Evolutionary conservation across 2,329 filamentous ascomycete genomes (phyloP).

Genomic region (Aspergillus novoparasiticus): DNA sequence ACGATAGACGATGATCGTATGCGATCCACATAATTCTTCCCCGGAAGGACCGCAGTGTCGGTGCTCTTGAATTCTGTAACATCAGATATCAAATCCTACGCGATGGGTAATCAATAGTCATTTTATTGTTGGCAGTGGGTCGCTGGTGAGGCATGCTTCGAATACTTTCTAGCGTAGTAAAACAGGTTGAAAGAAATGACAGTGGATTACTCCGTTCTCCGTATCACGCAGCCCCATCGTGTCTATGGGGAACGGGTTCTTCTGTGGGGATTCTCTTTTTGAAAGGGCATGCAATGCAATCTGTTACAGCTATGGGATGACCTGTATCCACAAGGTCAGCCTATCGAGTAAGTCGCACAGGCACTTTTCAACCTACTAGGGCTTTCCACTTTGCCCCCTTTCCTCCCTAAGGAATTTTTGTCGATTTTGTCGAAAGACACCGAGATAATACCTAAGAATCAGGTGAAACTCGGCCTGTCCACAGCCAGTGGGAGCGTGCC

Average conservation of each 20-base stretch:
- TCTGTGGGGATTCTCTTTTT: slow-evolving; percentile 16
- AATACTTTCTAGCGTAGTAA: slow-evolving; percentile 9
- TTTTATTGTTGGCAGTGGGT: slow-evolving; percentile 8
- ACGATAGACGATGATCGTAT: slow-evolving; percentile 15
- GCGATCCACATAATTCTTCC: slow-evolving; percentile 30
- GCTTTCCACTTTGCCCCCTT: slow-evolving; percentile 8
- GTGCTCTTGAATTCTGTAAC: slow-evolving; percentile 23
- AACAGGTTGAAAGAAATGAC: slow-evolving; percentile 3
- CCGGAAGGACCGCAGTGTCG: slow-evolving; percentile 29
- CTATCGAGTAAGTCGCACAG: slow-evolving; percentile 5
- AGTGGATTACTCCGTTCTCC: slow-evolving; percentile 13
- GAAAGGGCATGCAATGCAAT: slow-evolving; percentile 5
- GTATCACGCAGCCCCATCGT: slow-evolving; percentile 8
- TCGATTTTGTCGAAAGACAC: neutral
- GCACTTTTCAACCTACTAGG: neutral
- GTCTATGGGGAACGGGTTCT: slow-evolving; percentile 16
- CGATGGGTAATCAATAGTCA: slow-evolving; percentile 11
- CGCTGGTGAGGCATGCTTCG: slow-evolving; percentile 15
- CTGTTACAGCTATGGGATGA: slow-evolving; percentile 10
- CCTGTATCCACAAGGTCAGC: slow-evolving; percentile 7
- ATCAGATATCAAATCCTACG: slow-evolving; percentile 4
- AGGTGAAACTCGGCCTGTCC: slow-evolving; percentile 13
- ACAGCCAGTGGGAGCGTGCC: slow-evolving; percentile 5
- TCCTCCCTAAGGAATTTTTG: slow-evolving; percentile 6
- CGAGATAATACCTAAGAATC: slow-evolving; percentile 5